Percentiles rank a stretch among this genome's conserved stretches.
Conservation (phyloP, 2,329 filamentous ascomycete genomes). For the Penicillium paneum region DNA sequence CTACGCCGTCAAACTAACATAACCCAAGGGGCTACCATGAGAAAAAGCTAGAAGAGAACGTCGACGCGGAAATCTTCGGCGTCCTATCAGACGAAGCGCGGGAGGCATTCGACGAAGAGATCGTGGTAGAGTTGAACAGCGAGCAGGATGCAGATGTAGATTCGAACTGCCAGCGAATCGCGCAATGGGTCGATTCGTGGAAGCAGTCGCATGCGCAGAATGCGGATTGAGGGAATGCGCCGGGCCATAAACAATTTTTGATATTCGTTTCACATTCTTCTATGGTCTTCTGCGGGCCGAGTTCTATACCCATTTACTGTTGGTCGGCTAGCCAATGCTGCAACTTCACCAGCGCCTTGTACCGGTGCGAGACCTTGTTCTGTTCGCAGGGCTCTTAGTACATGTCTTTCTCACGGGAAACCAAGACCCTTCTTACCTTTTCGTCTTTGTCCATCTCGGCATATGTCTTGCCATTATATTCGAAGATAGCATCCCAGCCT, state of each 20-base stretch:
- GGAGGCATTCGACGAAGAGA: conserved; percentile 79
- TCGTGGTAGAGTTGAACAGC: conserved; percentile 84
- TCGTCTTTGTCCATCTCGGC: conserved; percentile 92
- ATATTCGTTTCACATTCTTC: conserved; percentile 10
- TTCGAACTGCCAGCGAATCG: conserved; percentile 77
- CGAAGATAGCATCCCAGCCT: conserved; percentile 98
- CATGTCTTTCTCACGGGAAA: neutral
- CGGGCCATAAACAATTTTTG: neutral
- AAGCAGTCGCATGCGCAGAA: conserved; percentile 51
- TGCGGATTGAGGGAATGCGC: conserved; percentile 21
- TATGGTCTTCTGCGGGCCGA: conserved; percentile 6
- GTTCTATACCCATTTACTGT: conserved; percentile 21
- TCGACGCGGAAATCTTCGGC: conserved; percentile 97
- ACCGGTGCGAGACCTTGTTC: conserved; percentile 91
- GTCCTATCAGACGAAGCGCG: conserved; percentile 85
- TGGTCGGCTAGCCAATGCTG: conserved; percentile 69
- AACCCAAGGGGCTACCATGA: conserved; percentile 70
- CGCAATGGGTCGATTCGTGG: conserved; percentile 80
- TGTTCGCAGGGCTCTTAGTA: conserved; percentile 23
- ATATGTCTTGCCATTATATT: conserved; percentile 89
- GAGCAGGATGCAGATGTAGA: conserved; percentile 83
- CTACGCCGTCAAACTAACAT: neutral
- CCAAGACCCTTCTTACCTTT: conserved; percentile 59
- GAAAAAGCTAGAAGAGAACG: conserved; percentile 87
- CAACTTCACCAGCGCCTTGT: conserved; percentile 80